These are phyloP conservation scores for Mucor saturninus DNA, from an alignment of 371 early-diverging fungal species.

Conservation along the genomic window DNA sequence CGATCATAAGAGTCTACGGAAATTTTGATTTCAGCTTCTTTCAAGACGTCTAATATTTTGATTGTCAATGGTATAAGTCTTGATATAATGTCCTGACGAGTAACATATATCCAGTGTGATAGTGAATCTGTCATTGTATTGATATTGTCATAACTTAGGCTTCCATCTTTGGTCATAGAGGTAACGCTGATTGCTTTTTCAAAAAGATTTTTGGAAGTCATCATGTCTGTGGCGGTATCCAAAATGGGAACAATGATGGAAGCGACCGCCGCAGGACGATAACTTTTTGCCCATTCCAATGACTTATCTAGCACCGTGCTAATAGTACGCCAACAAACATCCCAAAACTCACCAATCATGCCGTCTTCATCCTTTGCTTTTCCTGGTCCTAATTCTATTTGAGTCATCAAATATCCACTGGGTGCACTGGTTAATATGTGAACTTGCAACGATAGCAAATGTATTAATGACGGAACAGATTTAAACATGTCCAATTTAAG, in stretches of 20 bases:
- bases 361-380: slow-evolving; percentile 30
- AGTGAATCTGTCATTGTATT: slow-evolving; percentile 33
- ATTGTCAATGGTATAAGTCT: slow-evolving; percentile 37
- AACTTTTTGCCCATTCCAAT: slow-evolving; percentile 39
- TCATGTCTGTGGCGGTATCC: slow-evolving; percentile 34
- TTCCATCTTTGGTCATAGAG: background rate
- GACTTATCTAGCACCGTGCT: slow-evolving; percentile 31
- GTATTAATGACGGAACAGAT: slow-evolving; percentile 14
- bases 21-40: slow-evolving; percentile 36
- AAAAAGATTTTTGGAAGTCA: slow-evolving; percentile 29
- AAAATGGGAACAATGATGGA: slow-evolving; percentile 36
- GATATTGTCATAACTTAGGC: slow-evolving; percentile 16
- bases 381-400: background rate
- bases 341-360: slow-evolving; percentile 38
- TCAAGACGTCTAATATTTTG: slow-evolving; percentile 29
- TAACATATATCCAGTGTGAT: slow-evolving; percentile 55
- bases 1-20: slow-evolving; percentile 42
- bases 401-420: slow-evolving; percentile 11
- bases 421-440: slow-evolving; percentile 7
- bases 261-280: slow-evolving; percentile 38
- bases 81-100: slow-evolving; percentile 40
- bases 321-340: slow-evolving; percentile 38
- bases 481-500: slow-evolving; percentile 24
- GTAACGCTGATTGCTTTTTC: slow-evolving; percentile 18
- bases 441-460: slow-evolving; percentile 10